Percentiles rank a stretch among this genome's conserved stretches.
Evolutionary conservation across 495 filamentous ascomycete genomes (phyloP).

Genomic region (Elaphomyces granulatus): DNA sequence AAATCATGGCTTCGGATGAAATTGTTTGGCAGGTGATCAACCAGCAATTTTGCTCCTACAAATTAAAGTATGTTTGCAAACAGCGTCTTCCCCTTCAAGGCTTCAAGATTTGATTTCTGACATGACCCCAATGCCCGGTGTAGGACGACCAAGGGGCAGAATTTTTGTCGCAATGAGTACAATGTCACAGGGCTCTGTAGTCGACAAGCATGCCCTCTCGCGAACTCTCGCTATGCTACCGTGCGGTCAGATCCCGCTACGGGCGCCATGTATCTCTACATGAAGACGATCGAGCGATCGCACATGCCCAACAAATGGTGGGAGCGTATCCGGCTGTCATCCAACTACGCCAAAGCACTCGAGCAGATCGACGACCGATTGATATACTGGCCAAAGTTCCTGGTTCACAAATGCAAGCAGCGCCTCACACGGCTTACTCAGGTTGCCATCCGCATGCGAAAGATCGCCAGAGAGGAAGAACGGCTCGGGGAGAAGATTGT

Average conservation of each 20-base stretch:
- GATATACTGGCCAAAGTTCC: constrained; percentile 92
- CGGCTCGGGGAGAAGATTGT: constrained; percentile 82
- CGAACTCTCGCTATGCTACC: constrained; percentile 92
- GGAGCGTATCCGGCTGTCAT: constrained; percentile 83
- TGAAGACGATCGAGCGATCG: constrained; percentile 85
- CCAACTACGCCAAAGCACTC: constrained; percentile 80
- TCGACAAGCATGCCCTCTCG: constrained; percentile 85
- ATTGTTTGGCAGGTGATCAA: constrained; percentile 96
- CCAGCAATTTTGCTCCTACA: constrained; percentile 93
- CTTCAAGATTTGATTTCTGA: too few species aligned
- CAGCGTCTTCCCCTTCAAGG: too few species aligned
- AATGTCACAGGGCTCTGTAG: constrained; percentile 93
- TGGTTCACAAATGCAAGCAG: constrained; percentile 96
- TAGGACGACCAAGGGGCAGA: constrained; percentile 81
- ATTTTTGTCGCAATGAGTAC: constrained; percentile 94
- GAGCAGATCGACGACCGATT: constrained; percentile 77
- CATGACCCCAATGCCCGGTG: too few species aligned
- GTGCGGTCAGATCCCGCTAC: constrained; percentile 70
- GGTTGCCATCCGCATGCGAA: constrained; percentile 73
- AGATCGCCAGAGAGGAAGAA: constrained; percentile 75
- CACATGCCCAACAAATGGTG: constrained; percentile 88
- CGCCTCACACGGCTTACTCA: constrained; percentile 87
- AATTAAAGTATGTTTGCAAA: constrained; percentile 58
- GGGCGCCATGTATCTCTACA: constrained; percentile 84
- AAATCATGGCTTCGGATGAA: constrained; percentile 77